Base-by-base conservation (phyloP, 73 alveolate species). In the Diophrys appendiculata region DNA sequence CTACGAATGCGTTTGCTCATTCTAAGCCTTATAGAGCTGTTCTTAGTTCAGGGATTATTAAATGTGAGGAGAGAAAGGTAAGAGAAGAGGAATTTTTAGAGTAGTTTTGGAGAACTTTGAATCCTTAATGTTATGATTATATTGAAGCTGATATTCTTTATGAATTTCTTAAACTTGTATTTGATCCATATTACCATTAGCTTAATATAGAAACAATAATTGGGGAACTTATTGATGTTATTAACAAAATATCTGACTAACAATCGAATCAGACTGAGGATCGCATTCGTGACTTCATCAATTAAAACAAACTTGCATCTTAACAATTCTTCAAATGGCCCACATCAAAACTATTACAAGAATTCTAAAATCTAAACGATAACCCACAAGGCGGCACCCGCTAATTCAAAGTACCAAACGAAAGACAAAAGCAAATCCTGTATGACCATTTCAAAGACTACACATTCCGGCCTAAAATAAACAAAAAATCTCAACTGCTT, bases 401-500 rank as follows among this genome's bases (percentile, higher is more conserved):
- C 31, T 22, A 56, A 5, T 28, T 76, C 1, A 76, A 76, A 29
- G 34, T 76, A 33, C 85, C 85, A 1, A 24, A 69, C 24, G 32
- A 56, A n/a, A 76, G 34, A 68, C 28, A 76, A 18, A 70, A 65
- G 31, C 31, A 76, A 33, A 65, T 65, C n/a, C 34, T 53, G 22
- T 25, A 53, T 28, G 85, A 76, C 29, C 76, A 18, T 31, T 76
- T 28, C 54, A 76, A 76, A 32, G 85, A 76, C 52, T 76, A 73
- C 64, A 76, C 85, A 28, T 76, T 76, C 29, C 56, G 34, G 43
- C 85, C 85, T 3, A 33, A 30, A 27, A n/a, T 76, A 2, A 76
- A 76, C 68, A 76, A 65, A 34, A 64, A 18, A 43, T 43, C 60
- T 43, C 5, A 43, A 5, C 18, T 11, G 18, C 60, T 43, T 11